phyloP scores from a whole-genome alignment of 495 filamentous ascomycete species.

The Chlorociboria aeruginascens region DNA sequence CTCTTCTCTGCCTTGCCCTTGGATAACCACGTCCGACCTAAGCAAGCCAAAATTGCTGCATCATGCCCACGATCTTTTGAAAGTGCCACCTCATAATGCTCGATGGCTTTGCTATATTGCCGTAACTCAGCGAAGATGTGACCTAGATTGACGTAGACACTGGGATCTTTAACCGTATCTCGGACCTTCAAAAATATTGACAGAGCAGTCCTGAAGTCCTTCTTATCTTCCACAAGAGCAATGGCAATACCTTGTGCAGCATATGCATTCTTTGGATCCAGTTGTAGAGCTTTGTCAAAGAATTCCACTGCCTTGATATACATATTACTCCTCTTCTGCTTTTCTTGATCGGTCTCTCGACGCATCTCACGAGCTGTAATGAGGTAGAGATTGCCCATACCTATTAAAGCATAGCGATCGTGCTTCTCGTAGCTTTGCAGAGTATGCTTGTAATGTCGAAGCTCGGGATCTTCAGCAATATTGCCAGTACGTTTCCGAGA shows the following conservation, averaged over 20 bases:
- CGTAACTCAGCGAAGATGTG: constrained; percentile 82
- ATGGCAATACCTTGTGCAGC: constrained; percentile 94
- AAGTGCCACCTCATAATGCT: constrained; percentile 87
- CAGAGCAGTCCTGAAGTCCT: constrained; percentile 67
- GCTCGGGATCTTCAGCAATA: constrained; percentile 78
- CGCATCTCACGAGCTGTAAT: constrained; percentile 86
- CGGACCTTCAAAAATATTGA: constrained; percentile 78
- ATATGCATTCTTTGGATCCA: constrained; percentile 88
- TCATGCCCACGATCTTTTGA: constrained; percentile 70
- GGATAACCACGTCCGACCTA: constrained; percentile 87
- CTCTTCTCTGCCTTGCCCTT: constrained; percentile 73
- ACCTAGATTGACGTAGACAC: constrained; percentile 81
- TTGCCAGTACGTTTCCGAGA: constrained; percentile 70
- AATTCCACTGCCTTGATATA: constrained; percentile 93
- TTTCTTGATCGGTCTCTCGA: constrained; percentile 75
- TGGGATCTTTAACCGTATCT: constrained; percentile 76
- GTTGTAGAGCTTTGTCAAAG: constrained; percentile 90
- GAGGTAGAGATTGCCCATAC: constrained; percentile 91
- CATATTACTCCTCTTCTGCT: constrained; percentile 72
- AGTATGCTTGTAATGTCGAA: constrained; percentile 91
- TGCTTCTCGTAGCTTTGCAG: constrained; percentile 92
- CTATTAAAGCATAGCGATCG: constrained; percentile 84
- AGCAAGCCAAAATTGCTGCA: constrained; percentile 72
- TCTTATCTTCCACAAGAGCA: constrained; percentile 84
- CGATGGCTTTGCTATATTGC: constrained; percentile 81